These are phyloP conservation scores for Thelonectria blattea DNA, from an alignment of 2,329 filamentous ascomycete genomes.

Conservation along the genomic window DNA sequence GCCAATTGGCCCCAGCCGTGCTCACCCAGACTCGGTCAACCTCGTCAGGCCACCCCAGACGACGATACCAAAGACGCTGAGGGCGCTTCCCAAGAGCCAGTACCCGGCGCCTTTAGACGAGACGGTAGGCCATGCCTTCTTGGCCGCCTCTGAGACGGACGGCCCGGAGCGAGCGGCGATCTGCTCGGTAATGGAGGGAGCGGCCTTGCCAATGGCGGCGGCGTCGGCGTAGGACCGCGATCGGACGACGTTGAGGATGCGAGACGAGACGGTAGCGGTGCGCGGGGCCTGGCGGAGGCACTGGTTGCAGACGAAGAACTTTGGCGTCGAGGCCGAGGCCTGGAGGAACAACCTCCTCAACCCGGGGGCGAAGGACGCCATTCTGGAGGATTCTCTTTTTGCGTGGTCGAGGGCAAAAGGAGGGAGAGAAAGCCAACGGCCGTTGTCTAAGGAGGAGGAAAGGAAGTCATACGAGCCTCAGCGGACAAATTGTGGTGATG, in stretches of 20 bases:
- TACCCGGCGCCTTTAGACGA: slow-evolving; percentile 82
- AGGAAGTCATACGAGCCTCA: slow-evolving; percentile 18
- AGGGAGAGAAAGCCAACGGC: slow-evolving; percentile 15
- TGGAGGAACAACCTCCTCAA: slow-evolving; percentile 49
- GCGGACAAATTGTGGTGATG: slow-evolving; percentile 15
- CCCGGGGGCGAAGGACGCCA: slow-evolving; percentile 52
- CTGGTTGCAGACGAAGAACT: slow-evolving; percentile 56
- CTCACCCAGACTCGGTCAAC: slow-evolving; percentile 92
- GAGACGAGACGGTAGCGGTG: slow-evolving; percentile 37
- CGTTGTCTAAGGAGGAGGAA: slow-evolving; percentile 3
- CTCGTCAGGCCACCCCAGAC: slow-evolving; percentile 93
- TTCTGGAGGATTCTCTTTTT: slow-evolving; percentile 13
- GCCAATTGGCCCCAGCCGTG: slow-evolving; percentile 26
- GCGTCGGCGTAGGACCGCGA: slow-evolving; percentile 47
- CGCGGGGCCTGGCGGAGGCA: slow-evolving; percentile 48
- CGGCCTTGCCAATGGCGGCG: slow-evolving; percentile 38
- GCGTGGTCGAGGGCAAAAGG: slow-evolving; percentile 19
- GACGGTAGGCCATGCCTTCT: slow-evolving; percentile 61
- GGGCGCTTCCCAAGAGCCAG: slow-evolving; percentile 91
- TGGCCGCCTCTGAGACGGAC: slow-evolving; percentile 35
- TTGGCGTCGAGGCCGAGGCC: slow-evolving; percentile 40
- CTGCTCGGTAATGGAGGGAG: slow-evolving; percentile 38
- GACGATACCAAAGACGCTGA: slow-evolving; percentile 95
- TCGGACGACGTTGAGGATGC: slow-evolving; percentile 49
- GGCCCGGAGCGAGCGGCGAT: slow-evolving; percentile 33